Evolutionary conservation across 148 eudicot species (phyloP).

Genomic region (Arctostaphylos glauca): DNA sequence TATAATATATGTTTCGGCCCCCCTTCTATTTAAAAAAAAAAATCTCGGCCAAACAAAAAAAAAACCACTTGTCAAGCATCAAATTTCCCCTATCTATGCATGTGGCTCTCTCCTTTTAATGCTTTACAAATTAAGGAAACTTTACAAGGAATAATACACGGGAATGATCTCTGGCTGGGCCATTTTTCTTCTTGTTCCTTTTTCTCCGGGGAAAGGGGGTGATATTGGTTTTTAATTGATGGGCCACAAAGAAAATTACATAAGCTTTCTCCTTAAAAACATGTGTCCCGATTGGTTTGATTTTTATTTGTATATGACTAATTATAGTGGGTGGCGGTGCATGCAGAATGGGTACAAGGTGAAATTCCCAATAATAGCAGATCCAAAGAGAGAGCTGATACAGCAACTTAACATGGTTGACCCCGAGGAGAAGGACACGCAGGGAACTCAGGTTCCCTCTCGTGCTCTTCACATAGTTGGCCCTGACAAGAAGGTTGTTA

Average conservation of each 20-base stretch:
- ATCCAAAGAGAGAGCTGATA: constrained; percentile 63
- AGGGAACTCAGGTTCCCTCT: constrained; percentile 55
- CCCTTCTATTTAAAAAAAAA: neutral
- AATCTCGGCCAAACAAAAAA: too few relatives aligned
- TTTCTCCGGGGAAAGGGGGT: too few relatives aligned
- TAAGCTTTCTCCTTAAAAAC: too few relatives aligned
- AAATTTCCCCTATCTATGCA: neutral
- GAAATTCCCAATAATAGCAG: constrained; percentile 72
- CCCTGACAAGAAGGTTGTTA: constrained; percentile 56
- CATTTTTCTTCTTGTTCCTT: too few relatives aligned
- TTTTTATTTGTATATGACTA: too few relatives aligned
- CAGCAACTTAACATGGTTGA: constrained; percentile 86
- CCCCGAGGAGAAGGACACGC: constrained; percentile 60
- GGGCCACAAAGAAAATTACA: too few relatives aligned
- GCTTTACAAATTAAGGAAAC: too few relatives aligned
- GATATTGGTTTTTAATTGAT: too few relatives aligned
- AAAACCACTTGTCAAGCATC: neutral
- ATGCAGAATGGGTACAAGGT: constrained; percentile 60
- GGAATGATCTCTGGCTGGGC: too few relatives aligned
- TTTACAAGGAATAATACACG: too few relatives aligned
- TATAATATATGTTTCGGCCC: neutral
- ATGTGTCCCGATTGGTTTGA: too few relatives aligned
- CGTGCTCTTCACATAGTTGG: constrained; percentile 83
- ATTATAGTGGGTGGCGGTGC: neutral
- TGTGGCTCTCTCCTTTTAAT: too few relatives aligned